Percentiles rank a stretch among this genome's conserved stretches.
Conservation (phyloP, 2,329 filamentous ascomycete species). For the Epichloe aotearoae region DNA sequence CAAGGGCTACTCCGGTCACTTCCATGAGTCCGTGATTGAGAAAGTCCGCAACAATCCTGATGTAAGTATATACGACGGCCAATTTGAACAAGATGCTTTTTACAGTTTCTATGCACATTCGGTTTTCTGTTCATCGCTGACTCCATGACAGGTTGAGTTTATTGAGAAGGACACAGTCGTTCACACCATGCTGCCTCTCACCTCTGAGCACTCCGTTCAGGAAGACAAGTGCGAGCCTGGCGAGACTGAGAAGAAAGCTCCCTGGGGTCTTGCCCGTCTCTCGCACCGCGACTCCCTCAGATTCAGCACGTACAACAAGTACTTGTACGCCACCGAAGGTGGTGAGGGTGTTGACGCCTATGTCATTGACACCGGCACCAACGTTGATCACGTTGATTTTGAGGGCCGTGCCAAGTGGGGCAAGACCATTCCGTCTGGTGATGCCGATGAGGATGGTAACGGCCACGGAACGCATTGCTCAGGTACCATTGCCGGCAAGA, state of each 20-base stretch:
- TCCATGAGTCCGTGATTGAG: constrained; percentile 86
- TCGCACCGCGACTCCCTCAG: constrained; percentile 80
- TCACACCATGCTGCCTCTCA: constrained; percentile 53
- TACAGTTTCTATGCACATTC: not conserved
- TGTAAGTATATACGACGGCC: constrained; percentile 49
- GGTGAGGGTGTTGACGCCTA: constrained; percentile 98
- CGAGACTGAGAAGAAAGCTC: constrained; percentile 76
- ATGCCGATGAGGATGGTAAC: constrained; percentile 87
- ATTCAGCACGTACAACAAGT: constrained; percentile 96
- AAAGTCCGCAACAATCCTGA: constrained; percentile 88
- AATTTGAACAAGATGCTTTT: not conserved
- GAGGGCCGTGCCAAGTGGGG: constrained; percentile 93
- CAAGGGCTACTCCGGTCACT: constrained; percentile 90
- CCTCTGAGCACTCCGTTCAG: constrained; percentile 23
- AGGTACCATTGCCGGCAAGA: constrained; percentile 92
- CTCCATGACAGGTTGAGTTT: constrained; percentile 63
- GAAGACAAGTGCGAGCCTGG: constrained; percentile 31
- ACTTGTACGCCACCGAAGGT: constrained; percentile 77
- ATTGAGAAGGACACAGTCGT: constrained; percentile 93
- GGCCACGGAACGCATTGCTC: constrained; percentile 99
- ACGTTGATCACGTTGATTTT: constrained; percentile 88
- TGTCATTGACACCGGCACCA: constrained; percentile 96
- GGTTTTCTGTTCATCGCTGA: not conserved
- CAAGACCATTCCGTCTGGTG: constrained; percentile 79
- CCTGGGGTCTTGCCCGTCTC: constrained; percentile 98